Conservation (phyloP, 2,329 filamentous ascomycete species). For the Harringtonia aguacate region DNA sequence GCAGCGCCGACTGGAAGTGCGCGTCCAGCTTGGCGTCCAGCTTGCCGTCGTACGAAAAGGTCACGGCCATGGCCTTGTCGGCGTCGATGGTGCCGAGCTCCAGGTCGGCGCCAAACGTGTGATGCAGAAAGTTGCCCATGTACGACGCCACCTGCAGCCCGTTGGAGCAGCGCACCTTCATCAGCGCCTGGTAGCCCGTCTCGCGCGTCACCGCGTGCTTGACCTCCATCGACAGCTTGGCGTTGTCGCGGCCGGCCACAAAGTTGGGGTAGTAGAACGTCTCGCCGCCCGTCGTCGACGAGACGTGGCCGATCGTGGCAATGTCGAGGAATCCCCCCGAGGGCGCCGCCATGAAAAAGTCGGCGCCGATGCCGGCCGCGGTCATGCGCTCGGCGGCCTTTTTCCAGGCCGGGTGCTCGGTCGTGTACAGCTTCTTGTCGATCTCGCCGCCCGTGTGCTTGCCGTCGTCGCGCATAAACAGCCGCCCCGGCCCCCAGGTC, state of each 20-base stretch:
- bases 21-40: slow-evolving; percentile 94
- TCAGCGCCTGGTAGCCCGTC: slow-evolving; percentile 88
- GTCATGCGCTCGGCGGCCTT: slow-evolving; percentile 84
- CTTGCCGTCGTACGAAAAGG: slow-evolving; percentile 93
- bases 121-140: slow-evolving; percentile 92
- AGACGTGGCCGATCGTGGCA: slow-evolving; percentile 80
- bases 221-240: slow-evolving; percentile 77
- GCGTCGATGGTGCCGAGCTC: slow-evolving; percentile 88
- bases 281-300: slow-evolving; percentile 85
- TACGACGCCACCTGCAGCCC: slow-evolving; percentile 90
- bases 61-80: slow-evolving; percentile 85
- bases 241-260: slow-evolving; percentile 71
- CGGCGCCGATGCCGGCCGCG: slow-evolving; percentile 72
- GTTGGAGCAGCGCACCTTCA: slow-evolving; percentile 98
- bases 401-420: slow-evolving; percentile 80
- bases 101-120: slow-evolving; percentile 88
- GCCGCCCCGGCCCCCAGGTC: slow-evolving; percentile 78
- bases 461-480: slow-evolving; percentile 80
- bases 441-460: slow-evolving; percentile 78
- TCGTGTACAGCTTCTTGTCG: slow-evolving; percentile 84
- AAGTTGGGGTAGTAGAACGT: slow-evolving; percentile 97
- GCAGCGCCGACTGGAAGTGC: slow-evolving; percentile 89
- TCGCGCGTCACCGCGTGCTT: slow-evolving; percentile 78
- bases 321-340: slow-evolving; percentile 87
- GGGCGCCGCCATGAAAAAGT: slow-evolving; percentile 90